A percentile compares a stretch with the other conserved stretches of the same genome.
Conservation (phyloP, 306 rosid genomes). For the Arachis stenosperma region DNA sequence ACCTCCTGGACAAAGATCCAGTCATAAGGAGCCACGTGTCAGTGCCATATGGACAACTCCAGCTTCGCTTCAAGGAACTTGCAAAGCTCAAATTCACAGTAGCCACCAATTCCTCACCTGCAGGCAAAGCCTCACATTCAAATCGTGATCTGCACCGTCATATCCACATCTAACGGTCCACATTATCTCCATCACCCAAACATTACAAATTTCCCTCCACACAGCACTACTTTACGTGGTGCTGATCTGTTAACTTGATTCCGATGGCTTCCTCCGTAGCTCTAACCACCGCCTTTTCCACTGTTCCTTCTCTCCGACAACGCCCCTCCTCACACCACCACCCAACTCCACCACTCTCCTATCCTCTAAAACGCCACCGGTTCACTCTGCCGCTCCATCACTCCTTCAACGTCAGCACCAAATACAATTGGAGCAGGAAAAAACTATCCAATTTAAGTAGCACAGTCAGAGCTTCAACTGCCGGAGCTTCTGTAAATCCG, state of each 20-base stretch:
- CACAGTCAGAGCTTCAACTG: constrained; percentile 46
- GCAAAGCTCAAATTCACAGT: constrained; percentile 29
- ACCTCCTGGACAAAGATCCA: not conserved
- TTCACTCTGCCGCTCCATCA: constrained; percentile 16
- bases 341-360: constrained; percentile 4
- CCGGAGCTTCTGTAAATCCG: constrained; percentile 39
- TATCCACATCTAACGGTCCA: constrained; percentile 50
- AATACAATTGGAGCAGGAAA: not conserved
- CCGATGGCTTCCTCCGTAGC: constrained; percentile 79
- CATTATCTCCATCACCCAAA: not conserved
- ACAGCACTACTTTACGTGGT: not conserved
- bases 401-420: constrained; percentile 11
- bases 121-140: constrained; percentile 47
- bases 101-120: constrained; percentile 45
- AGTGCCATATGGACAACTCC: not conserved
- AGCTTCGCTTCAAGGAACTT: not conserved
- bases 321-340: constrained; percentile 32
- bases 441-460: not conserved
- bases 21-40: constrained; percentile 1
- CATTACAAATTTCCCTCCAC: constrained; percentile 16
- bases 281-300: constrained; percentile 50
- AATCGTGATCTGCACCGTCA: constrained; percentile 40
- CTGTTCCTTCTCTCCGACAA: constrained; percentile 62
- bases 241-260: not conserved
- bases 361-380: not conserved